Base-by-base conservation (phyloP, 768 basidiomycete species). In the Pleurotus eryngii region DNA sequence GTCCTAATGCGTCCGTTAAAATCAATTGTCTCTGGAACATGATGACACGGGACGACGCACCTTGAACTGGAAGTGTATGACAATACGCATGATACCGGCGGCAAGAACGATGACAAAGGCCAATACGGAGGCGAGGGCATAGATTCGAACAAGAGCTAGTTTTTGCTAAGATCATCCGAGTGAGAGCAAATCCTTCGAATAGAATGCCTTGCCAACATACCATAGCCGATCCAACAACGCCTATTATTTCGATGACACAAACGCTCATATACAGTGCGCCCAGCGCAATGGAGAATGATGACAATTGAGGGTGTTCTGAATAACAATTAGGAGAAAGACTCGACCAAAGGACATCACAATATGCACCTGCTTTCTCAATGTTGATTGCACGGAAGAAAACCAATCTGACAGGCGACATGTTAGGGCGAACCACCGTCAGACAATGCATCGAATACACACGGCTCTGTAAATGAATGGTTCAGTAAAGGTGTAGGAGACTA, bases 31-130 rank as follows among this genome's bases (percentile, higher is more conserved):
- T 7, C 46, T 30, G 8, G 57, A 24, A 20, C 22, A 45, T 46
- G 22, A 22, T 39, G 46, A 18, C 35, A 0, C 17, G 47, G 35
- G 54, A 4, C 12, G 42, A 64, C 71, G 20, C 42, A 82, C 89
- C 81, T 90, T 91, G 73, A 78, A 77, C 0, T 74, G 75, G 61
- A 90, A 91, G 64, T 92, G 90, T 1, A 82, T 73, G 6, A 92
- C 68, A 7, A 83, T 72, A 26, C 82, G 77, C 60, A 86, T 63
- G 40, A 91, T 60, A 5, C 80, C 82, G 3, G 80, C 70, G 0
- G 71, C 87, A 5, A 79, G 61, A 20, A 86, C 71, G 1, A 85
- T 64, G 47, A 86, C 65, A 17, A 80, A 66, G 5, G 76, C 78
- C 2, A 80, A 58, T 0, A 73, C 68, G 1, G 82, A 80, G 15